Base-by-base conservation (phyloP, 805 yeast genomes). In the Tetrapisispora taiwanensis region DNA sequence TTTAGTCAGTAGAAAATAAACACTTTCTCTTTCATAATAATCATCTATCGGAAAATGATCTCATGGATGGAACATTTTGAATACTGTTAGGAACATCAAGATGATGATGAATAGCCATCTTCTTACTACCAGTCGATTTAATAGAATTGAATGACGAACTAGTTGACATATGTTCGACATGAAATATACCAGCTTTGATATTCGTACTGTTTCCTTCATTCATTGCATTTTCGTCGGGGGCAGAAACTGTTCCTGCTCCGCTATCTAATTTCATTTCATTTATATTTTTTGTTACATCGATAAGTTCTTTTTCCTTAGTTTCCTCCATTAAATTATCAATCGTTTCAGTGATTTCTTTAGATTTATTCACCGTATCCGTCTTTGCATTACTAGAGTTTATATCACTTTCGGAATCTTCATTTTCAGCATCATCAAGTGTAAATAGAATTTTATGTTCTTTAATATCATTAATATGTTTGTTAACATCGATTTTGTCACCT, bases 1-100 rank as follows among this genome's bases (percentile, higher is more conserved):
- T n/a, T n/a, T n/a, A n/a, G n/a, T n/a, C n/a, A n/a, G n/a, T n/a
- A n/a, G n/a, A n/a, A n/a, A n/a, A n/a, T n/a, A n/a, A n/a, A n/a
- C n/a, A n/a, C n/a, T n/a, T n/a, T n/a, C n/a, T n/a, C n/a, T n/a
- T n/a, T n/a, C n/a, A n/a, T n/a, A n/a, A n/a, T n/a, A n/a, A 33
- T 42, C 17, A 42, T 12, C 36, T 30, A n/a, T 37, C 45, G 10
- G 41, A 36, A 19, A 36, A 36, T 5, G 45, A 37, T 27, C 45
- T 42, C 38, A 28, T 22, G 4, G 35, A 37, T n/a, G 30, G 47
- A 22, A n/a, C 46, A 32, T 17, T 49, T 36, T 46, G 46, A 17
- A 52, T 18, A 36, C 53, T 51, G 36, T 42, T 44, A 4, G 53
- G 49, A 7, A 52, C 46, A 14, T 49, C 51, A 40, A 52, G 30